Evolutionary conservation across 192 early-diverging fungal species (phyloP).

Genomic region (Mortierella alpina): DNA sequence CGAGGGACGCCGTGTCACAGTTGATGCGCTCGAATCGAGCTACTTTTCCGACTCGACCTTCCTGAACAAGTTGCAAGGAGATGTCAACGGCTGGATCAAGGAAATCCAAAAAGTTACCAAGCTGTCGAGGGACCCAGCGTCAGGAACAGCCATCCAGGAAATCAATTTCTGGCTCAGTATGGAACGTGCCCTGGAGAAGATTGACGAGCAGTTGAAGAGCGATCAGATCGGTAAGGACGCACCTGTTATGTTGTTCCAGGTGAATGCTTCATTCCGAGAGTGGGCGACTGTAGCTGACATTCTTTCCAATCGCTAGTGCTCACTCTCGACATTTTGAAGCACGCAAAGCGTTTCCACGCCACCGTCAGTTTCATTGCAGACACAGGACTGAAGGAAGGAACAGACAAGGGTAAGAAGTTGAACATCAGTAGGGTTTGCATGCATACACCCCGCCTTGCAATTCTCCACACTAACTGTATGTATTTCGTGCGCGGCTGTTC

Average conservation of each 20-base stretch:
- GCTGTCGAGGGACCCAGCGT: constrained; percentile 89
- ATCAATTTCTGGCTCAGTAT: constrained; percentile 99
- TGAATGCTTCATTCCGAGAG: background rate
- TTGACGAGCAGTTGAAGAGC: constrained; percentile 95
- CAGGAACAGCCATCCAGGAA: constrained; percentile 95
- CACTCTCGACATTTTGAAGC: constrained; percentile 93
- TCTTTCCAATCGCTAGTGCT: constrained; percentile 62
- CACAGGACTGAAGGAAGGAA: constrained; percentile 95
- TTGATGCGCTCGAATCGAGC: constrained; percentile 77
- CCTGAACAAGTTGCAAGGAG: constrained; percentile 92
- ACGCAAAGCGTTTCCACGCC: constrained; percentile 98
- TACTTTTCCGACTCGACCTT: constrained; percentile 86
- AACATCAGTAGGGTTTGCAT: background rate
- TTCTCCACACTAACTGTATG: background rate
- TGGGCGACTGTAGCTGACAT: background rate
- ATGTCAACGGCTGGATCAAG: constrained; percentile 99
- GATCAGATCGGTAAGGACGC: constrained; percentile 75
- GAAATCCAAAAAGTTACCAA: constrained; percentile 99
- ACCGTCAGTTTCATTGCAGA: constrained; percentile 98
- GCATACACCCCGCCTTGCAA: background rate
- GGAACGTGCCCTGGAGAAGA: constrained; percentile 92
- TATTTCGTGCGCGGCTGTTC: background rate
- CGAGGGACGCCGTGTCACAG: constrained; percentile 71
- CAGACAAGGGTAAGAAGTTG: constrained; percentile 71
- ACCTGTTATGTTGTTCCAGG: background rate